Evolutionary conservation across 352 stramenopile species (phyloP).

Genomic region (Pythium volutum): DNA sequence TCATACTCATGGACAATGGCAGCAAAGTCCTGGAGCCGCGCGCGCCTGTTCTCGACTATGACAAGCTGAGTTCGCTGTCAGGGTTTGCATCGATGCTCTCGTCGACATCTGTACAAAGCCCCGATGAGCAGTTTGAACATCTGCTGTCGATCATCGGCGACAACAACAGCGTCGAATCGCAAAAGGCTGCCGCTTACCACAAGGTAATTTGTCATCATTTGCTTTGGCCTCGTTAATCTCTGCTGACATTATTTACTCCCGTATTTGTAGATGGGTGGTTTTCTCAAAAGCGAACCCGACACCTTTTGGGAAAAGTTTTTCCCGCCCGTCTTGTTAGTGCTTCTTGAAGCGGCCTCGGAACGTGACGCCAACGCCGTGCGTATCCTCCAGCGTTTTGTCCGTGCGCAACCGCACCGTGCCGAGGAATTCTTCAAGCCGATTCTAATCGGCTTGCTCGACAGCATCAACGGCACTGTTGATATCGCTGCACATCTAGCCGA

Average conservation of each 20-base stretch:
- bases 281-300: slow-evolving; percentile 24
- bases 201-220: slow-evolving; percentile 33
- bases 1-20: not conserved
- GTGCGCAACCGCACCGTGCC: slow-evolving; percentile 34
- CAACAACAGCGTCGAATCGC: slow-evolving; percentile 44
- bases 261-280: slow-evolving; percentile 17
- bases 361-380: slow-evolving; percentile 51
- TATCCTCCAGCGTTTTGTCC: slow-evolving; percentile 46
- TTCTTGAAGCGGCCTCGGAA: slow-evolving; percentile 39
- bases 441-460: slow-evolving; percentile 50
- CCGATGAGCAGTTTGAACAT: slow-evolving; percentile 40
- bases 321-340: slow-evolving; percentile 14
- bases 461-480: slow-evolving; percentile 36
- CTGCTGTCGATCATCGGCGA: slow-evolving; percentile 37
- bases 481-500: slow-evolving; percentile 51
- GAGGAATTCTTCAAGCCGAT: slow-evolving; percentile 62
- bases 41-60: slow-evolving; percentile 13
- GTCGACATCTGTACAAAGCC: not conserved
- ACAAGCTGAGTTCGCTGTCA: slow-evolving; percentile 17
- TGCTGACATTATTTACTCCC: not conserved
- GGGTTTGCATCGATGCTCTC: slow-evolving; percentile 26
- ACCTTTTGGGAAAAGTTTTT: slow-evolving; percentile 28
- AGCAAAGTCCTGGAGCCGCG: not conserved
- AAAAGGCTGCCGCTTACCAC: slow-evolving; percentile 40
- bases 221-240: not conserved